Conservation (phyloP, 2,329 filamentous ascomycete genomes). For the Scopulariopsis brevicaulis region DNA sequence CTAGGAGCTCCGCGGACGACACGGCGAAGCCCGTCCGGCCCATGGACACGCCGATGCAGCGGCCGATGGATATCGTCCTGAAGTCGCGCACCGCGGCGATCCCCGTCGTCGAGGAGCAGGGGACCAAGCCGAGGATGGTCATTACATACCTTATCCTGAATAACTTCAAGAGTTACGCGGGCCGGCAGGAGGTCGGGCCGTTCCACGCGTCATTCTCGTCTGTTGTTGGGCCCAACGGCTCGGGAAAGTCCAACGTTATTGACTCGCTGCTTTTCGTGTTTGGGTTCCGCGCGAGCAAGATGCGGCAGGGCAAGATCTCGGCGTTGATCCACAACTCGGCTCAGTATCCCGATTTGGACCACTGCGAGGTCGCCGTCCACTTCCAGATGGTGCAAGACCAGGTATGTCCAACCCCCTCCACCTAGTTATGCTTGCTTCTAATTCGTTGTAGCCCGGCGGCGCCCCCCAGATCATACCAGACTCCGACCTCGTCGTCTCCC, state of each 20-base stretch:
- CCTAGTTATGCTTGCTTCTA: slow-evolving; percentile 10
- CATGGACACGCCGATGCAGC: slow-evolving; percentile 69
- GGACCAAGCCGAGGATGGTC: slow-evolving; percentile 77
- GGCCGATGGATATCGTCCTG: slow-evolving; percentile 86
- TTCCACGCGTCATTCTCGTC: slow-evolving; percentile 97
- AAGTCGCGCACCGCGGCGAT: slow-evolving; percentile 67
- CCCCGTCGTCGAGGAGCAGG: slow-evolving; percentile 59
- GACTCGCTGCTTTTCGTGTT: slow-evolving; percentile 98
- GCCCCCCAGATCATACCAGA: slow-evolving; percentile 68
- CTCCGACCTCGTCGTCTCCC: slow-evolving; percentile 77
- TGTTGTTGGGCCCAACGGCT: slow-evolving; percentile 94
- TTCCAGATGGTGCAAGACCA: slow-evolving; percentile 93
- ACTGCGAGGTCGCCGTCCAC: slow-evolving; percentile 92
- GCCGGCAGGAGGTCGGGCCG: slow-evolving; percentile 85
- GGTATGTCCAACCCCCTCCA: slow-evolving; percentile 23
- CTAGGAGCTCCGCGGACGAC: slow-evolving; percentile 27
- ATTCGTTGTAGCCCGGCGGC: slow-evolving; percentile 48
- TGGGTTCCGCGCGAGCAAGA: slow-evolving; percentile 96
- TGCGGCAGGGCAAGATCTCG: slow-evolving; percentile 97
- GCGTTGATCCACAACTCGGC: slow-evolving; percentile 97
- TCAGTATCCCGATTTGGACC: slow-evolving; percentile 70
- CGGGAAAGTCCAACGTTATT: slow-evolving; percentile 97
- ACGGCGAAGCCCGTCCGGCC: slow-evolving; percentile 62
- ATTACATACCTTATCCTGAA: slow-evolving; percentile 85
- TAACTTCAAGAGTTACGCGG: slow-evolving; percentile 99